Evolutionary conservation across 1,284 basidiomycete genomes (phyloP).

Genomic region (Exobasidium rhododendri): DNA sequence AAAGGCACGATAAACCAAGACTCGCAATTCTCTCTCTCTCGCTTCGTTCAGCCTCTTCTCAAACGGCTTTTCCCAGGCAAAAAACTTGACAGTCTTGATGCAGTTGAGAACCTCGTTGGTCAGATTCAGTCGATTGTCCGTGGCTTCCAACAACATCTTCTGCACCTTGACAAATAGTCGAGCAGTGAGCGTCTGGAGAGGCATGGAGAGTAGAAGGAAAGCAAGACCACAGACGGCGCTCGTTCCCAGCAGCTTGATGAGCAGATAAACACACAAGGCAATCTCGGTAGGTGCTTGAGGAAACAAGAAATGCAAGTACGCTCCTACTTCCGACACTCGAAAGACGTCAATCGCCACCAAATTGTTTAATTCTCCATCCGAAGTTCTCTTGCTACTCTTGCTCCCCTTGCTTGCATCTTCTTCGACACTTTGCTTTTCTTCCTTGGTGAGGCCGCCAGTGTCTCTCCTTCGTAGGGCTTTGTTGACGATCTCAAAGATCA

Average conservation of each 20-base stretch:
- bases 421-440: slow-evolving; percentile 20
- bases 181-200: slow-evolving; percentile 54
- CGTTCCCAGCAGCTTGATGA: slow-evolving; percentile 61
- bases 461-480: slow-evolving; percentile 61
- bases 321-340: slow-evolving; percentile 39
- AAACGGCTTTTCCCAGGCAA: slow-evolving; percentile 59
- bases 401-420: not conserved
- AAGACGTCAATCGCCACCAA: slow-evolving; percentile 62
- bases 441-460: slow-evolving; percentile 51
- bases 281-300: slow-evolving; percentile 60
- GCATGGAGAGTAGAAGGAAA: slow-evolving; percentile 46
- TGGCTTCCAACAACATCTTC: slow-evolving; percentile 58
- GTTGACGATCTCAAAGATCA: slow-evolving; percentile 61
- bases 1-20: slow-evolving; percentile 57
- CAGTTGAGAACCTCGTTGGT: slow-evolving; percentile 61
- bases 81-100: slow-evolving; percentile 60
- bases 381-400: slow-evolving; percentile 37
- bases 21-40: slow-evolving; percentile 57
- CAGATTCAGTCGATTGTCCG: slow-evolving; percentile 60
- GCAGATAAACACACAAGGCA: slow-evolving; percentile 57
- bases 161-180: slow-evolving; percentile 58
- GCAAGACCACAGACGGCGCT: slow-evolving; percentile 55
- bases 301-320: slow-evolving; percentile 55
- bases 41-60: slow-evolving; percentile 58
- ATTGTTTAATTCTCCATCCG: slow-evolving; percentile 61